Evolutionary conservation across 768 basidiomycete species (phyloP).

Genomic region (Boletus subcaerulescens): DNA sequence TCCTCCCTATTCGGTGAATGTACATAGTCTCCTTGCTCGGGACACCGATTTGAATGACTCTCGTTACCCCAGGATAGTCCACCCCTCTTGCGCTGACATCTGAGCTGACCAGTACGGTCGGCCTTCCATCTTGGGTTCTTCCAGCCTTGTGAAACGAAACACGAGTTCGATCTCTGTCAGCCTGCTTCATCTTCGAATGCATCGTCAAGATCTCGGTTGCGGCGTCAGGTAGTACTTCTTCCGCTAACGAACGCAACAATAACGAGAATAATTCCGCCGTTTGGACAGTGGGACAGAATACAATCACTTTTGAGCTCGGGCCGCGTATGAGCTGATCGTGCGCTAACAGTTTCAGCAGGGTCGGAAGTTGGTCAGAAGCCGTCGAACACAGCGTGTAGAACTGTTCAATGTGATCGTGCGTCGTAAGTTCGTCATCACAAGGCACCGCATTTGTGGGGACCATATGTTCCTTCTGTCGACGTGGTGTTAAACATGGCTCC

Average conservation of each 20-base stretch:
- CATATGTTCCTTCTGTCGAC: background rate
- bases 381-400: constrained; percentile 71
- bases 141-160: constrained; percentile 8
- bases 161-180: constrained; percentile 27
- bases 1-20: constrained; percentile 82
- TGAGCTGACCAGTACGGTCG: constrained; percentile 74
- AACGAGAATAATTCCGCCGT: constrained; percentile 73
- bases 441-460: background rate
- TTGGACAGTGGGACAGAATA: constrained; percentile 86
- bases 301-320: constrained; percentile 65
- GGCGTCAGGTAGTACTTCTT: constrained; percentile 48
- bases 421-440: constrained; percentile 36
- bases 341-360: constrained; percentile 73
- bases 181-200: constrained; percentile 60
- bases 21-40: constrained; percentile 71
- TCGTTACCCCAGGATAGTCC: constrained; percentile 85
- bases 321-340: constrained; percentile 83
- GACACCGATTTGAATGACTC: constrained; percentile 88
- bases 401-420: constrained; percentile 76
- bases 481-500: constrained; percentile 39
- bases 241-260: constrained; percentile 51
- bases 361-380: constrained; percentile 69
- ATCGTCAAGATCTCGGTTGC: constrained; percentile 70
- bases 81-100: constrained; percentile 88
- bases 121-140: constrained; percentile 29